Evolutionary conservation across 1,139 yeast genomes (phyloP).

Genomic region (Hyphopichia khmerensis): DNA sequence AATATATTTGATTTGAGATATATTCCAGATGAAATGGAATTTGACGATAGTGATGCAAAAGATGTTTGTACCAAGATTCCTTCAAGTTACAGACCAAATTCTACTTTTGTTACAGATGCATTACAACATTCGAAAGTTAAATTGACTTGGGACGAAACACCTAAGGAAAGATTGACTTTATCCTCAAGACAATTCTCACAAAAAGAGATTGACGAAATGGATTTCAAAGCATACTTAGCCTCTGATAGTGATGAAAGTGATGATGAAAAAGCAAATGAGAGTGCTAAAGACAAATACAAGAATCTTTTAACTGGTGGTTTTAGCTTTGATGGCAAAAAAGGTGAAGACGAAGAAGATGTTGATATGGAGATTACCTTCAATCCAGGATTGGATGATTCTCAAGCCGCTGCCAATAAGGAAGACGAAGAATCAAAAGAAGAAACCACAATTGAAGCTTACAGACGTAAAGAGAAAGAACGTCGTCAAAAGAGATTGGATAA

Average conservation of each 20-base stretch:
- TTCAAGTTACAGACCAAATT: conserved; percentile 73
- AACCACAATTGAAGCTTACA: conserved; percentile 76
- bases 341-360: conserved; percentile 60
- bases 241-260: conserved; percentile 68
- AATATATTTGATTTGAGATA: conserved; percentile 90
- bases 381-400: conserved; percentile 69
- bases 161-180: conserved; percentile 79
- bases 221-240: conserved; percentile 91
- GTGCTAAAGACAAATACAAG: conserved; percentile 61
- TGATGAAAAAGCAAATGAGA: conserved; percentile 41
- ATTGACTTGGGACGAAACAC: conserved; percentile 98
- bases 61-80: conserved; percentile 77
- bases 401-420: conserved; percentile 8
- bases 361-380: conserved; percentile 97
- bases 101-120: conserved; percentile 84
- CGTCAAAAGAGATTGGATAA: conserved; percentile 77
- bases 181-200: conserved; percentile 83
- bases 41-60: conserved; percentile 68
- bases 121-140: conserved; percentile 91
- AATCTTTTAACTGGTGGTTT: conserved; percentile 51
- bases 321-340: conserved; percentile 29
- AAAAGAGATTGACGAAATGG: conserved; percentile 94
- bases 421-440: conserved; percentile 47
- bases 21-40: conserved; percentile 87
- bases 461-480: conserved; percentile 90